These are phyloP conservation scores for Pichia norvegensis DNA, from an alignment of 1,139 yeast genomes.

Conservation along the genomic window DNA sequence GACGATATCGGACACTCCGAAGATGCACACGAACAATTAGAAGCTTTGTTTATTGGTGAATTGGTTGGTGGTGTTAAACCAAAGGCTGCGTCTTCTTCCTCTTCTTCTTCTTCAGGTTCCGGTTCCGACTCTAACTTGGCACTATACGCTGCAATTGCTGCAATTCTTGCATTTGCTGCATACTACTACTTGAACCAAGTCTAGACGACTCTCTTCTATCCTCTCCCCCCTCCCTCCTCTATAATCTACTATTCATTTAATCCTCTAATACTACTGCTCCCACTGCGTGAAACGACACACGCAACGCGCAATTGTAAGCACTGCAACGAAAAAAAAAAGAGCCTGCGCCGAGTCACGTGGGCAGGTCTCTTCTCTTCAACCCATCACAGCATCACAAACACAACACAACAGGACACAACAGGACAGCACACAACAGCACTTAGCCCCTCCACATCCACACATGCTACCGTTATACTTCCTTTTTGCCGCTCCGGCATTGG, in stretches of 20 bases:
- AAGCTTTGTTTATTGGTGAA: conserved; percentile 62
- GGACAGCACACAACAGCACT: too few relatives aligned
- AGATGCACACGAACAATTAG: conserved; percentile 78
- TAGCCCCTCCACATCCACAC: too few relatives aligned
- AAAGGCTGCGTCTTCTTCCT: conserved; percentile 4
- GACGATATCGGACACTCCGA: conserved; percentile 97
- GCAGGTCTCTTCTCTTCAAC: too few relatives aligned
- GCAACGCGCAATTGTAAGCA: too few relatives aligned
- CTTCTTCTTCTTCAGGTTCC: conserved; percentile 7
- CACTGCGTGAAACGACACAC: background rate
- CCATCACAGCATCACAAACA: too few relatives aligned
- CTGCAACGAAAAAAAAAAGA: too few relatives aligned
- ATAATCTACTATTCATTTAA: background rate
- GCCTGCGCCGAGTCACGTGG: too few relatives aligned
- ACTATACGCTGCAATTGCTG: conserved; percentile 21
- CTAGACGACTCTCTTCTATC: background rate
- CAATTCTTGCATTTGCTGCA: conserved; percentile 22
- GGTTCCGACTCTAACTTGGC: conserved; percentile 14
- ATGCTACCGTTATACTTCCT: background rate
- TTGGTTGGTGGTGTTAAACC: conserved; percentile 33
- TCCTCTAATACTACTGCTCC: background rate
- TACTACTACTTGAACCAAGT: conserved; percentile 21
- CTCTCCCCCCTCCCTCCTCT: background rate
- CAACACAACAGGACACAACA: background rate
- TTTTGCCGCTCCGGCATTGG: conserved; percentile 3